Conservation (phyloP, 495 filamentous ascomycete genomes). For the Daldinia caldariorum region DNA sequence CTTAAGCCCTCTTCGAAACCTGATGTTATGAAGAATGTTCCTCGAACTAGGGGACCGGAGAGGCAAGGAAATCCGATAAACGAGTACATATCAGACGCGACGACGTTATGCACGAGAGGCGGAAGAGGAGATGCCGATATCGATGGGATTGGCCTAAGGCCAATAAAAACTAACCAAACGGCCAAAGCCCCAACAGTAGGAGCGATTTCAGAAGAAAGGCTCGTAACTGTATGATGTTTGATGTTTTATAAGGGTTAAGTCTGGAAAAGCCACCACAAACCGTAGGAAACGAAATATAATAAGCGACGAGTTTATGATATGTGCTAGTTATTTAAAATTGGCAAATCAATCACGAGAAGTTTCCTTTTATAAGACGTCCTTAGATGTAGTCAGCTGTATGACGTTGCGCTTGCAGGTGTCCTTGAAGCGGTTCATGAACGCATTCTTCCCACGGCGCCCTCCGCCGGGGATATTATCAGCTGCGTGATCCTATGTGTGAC, state of each 20-base stretch:
- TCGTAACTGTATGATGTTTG: constrained; percentile 25
- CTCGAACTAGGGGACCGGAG: constrained; percentile 21
- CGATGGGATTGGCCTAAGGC: constrained; percentile 21
- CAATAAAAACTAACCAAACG: constrained; percentile 21
- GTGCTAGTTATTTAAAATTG: neutral
- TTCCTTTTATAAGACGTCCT: neutral
- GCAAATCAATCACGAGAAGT: neutral
- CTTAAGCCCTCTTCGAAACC: constrained; percentile 41
- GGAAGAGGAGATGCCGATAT: constrained; percentile 20
- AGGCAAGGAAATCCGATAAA: constrained; percentile 16
- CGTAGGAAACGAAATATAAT: constrained; percentile 23
- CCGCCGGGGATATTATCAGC: neutral
- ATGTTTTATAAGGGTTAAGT: neutral
- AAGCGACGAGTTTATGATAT: constrained; percentile 29
- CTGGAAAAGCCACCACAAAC: neutral
- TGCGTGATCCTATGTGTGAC: neutral
- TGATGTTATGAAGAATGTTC: constrained; percentile 31
- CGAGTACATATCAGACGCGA: constrained; percentile 31
- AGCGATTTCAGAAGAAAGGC: constrained; percentile 24
- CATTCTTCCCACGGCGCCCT: neutral
- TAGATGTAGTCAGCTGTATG: neutral
- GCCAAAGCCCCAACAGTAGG: constrained; percentile 11
- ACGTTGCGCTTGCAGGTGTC: constrained; percentile 3
- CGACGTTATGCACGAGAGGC: constrained; percentile 30
- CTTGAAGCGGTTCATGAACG: constrained; percentile 11